Evolutionary conservation across 768 basidiomycete genomes (phyloP), one percentile per base, ranked within the genome.

Genomic region (Termitomyces sp.): DNA sequence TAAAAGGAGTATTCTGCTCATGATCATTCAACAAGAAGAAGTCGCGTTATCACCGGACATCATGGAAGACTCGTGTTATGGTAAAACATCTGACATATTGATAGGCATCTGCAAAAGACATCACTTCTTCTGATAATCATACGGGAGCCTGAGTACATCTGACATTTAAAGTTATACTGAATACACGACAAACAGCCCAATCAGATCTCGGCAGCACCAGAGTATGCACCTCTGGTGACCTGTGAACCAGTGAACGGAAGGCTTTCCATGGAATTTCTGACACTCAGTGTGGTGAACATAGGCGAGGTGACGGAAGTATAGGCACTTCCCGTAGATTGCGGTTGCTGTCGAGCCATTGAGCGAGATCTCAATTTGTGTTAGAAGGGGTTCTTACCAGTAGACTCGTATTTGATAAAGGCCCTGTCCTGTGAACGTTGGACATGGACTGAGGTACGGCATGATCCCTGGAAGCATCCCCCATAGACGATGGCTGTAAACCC

Each of bases 201-300:
- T 70, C 56, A 74, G 52, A 74, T 58, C 54, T 74, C 73, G 18
- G 72, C 63, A 36, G 66, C 70, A 34, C 70, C 72, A 37, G 64
- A 66, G 53, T 72, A 74, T 13, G 68, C 65, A 14, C 56, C 58
- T 12, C 65, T 63, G 4, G 68, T 57, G 39, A 64, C 31, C 51
- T 55, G 65, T 37, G 54, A 66, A 29, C 47, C 63, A 51, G 37
- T 59, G 44, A 58, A 66, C 22, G 52, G 59, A 55, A 67, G 55
- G 32, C 70, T 74, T 41, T 75, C 74, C 57, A 72, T 51, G 2
- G 72, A 74, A 43, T 62, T 61, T 27, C 69, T 66, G n/a, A 52
- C 36, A 41, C 54, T 63, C 4, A 63, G 49, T 18, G 68, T 72
- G 12, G 71, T 72, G 51, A 70, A 71, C 32, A 70, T 55, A 12